phyloP scores from a whole-genome alignment of 495 filamentous ascomycete genomes.

The Cercophora sp. region DNA sequence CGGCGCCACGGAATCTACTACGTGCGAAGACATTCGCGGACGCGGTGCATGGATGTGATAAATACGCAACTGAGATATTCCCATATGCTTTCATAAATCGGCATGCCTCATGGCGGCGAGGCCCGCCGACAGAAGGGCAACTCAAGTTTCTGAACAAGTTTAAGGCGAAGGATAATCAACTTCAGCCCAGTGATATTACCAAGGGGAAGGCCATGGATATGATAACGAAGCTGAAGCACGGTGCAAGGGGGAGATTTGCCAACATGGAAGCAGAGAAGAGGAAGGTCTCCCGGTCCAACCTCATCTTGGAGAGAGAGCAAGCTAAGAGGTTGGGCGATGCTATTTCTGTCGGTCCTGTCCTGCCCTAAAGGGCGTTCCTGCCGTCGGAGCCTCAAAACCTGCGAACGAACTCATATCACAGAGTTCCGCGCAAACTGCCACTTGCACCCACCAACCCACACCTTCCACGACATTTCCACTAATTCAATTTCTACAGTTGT shows the following conservation, averaged over 20 bases:
- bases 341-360: conserved; percentile 63
- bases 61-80: conserved; percentile 64
- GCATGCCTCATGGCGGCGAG: conserved; percentile 61
- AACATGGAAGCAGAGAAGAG: conserved; percentile 47
- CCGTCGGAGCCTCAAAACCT: too few species aligned
- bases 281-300: conserved; percentile 36
- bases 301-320: conserved; percentile 40
- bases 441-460: too few species aligned
- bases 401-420: too few species aligned
- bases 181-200: conserved; percentile 56
- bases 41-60: conserved; percentile 80
- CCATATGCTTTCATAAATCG: conserved; percentile 54
- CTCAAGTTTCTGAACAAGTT: conserved; percentile 68
- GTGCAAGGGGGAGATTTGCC: conserved; percentile 67
- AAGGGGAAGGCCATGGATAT: conserved; percentile 85
- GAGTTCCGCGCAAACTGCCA: too few species aligned
- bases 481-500: too few species aligned
- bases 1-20: conserved; percentile 62
- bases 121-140: conserved; percentile 64
- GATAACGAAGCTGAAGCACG: conserved; percentile 87
- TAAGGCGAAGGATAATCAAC: conserved; percentile 48
- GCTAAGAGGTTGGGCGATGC: conserved; percentile 43
- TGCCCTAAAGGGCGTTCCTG: too few species aligned
- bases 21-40: conserved; percentile 55
- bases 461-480: too few species aligned